Conservation (phyloP, 352 stramenopile genomes). For the Phytophthora pluvialis region DNA sequence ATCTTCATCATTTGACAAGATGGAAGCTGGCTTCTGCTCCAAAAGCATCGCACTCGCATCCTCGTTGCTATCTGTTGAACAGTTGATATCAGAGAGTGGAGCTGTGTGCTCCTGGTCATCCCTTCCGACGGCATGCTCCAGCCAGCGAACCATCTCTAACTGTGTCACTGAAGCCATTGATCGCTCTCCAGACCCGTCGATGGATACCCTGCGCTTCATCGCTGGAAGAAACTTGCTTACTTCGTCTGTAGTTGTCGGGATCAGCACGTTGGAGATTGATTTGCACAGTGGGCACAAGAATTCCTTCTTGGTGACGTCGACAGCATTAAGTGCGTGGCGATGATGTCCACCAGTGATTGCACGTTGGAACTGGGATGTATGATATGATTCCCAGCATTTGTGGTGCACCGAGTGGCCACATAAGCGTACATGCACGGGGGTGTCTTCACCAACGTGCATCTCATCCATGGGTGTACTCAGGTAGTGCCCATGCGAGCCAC, state of each 20-base stretch:
- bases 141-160: slow-evolving; percentile 54
- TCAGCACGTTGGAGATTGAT: slow-evolving; percentile 96
- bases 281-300: slow-evolving; percentile 98
- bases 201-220: slow-evolving; percentile 24
- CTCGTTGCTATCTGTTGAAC: slow-evolving; percentile 25
- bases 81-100: slow-evolving; percentile 4
- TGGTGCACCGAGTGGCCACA: slow-evolving; percentile 97
- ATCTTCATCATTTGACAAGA: slow-evolving; percentile 20
- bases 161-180: slow-evolving; percentile 23
- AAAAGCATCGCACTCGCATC: slow-evolving; percentile 29
- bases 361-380: slow-evolving; percentile 94
- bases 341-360: slow-evolving; percentile 93
- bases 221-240: slow-evolving; percentile 45
- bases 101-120: slow-evolving; percentile 3
- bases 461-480: slow-evolving; percentile 86
- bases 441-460: slow-evolving; percentile 86
- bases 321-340: slow-evolving; percentile 91
- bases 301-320: slow-evolving; percentile 96
- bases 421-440: slow-evolving; percentile 79
- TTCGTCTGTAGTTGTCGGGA: slow-evolving; percentile 83
- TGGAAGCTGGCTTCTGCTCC: slow-evolving; percentile 40
- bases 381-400: slow-evolving; percentile 95
- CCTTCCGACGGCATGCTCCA: slow-evolving; percentile 42
- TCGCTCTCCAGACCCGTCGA: slow-evolving; percentile 22
- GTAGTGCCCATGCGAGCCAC: slow-evolving; percentile 52